Evolutionary conservation across 495 filamentous ascomycete genomes (phyloP).

Genomic region (Penicillium lagena): DNA sequence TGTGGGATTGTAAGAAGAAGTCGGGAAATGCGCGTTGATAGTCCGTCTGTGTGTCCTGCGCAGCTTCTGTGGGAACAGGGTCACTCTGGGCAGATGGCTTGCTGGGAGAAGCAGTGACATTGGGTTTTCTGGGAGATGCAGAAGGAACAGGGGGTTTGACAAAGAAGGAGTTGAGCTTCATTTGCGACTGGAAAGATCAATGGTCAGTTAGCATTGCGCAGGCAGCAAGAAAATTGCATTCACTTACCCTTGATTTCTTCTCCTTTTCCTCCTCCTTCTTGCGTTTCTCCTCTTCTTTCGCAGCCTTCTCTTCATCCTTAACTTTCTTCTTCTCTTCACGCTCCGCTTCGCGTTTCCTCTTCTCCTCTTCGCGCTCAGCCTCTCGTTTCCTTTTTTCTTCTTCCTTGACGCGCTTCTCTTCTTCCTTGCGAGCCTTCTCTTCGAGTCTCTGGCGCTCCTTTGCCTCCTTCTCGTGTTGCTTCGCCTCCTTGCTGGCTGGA

Average conservation of each 20-base stretch:
- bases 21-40: conserved; percentile 71
- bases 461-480: conserved; percentile 47
- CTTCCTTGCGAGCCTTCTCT: conserved; percentile 37
- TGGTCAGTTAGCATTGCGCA: background rate
- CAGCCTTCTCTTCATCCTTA: conserved; percentile 56
- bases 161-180: conserved; percentile 57
- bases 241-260: conserved; percentile 61
- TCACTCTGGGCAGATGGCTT: conserved; percentile 8
- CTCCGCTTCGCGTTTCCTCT: conserved; percentile 29
- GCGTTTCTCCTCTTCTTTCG: conserved; percentile 27
- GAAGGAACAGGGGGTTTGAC: conserved; percentile 35
- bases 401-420: conserved; percentile 36
- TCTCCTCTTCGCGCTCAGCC: conserved; percentile 30
- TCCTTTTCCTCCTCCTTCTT: conserved; percentile 40
- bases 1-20: conserved; percentile 67
- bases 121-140: conserved; percentile 7
- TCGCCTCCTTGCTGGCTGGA: conserved; percentile 46
- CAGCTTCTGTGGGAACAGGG: conserved; percentile 4
- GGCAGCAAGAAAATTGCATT: conserved; percentile 1
- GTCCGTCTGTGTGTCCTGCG: conserved; percentile 36
- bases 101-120: conserved; percentile 16
- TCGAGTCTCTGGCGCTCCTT: conserved; percentile 39
- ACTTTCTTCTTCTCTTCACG: conserved; percentile 48
- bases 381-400: conserved; percentile 39
- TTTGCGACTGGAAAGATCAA: conserved; percentile 44